phyloP scores from a whole-genome alignment of 169 alveolate genomes.

The Plasmodium gonderi region DNA sequence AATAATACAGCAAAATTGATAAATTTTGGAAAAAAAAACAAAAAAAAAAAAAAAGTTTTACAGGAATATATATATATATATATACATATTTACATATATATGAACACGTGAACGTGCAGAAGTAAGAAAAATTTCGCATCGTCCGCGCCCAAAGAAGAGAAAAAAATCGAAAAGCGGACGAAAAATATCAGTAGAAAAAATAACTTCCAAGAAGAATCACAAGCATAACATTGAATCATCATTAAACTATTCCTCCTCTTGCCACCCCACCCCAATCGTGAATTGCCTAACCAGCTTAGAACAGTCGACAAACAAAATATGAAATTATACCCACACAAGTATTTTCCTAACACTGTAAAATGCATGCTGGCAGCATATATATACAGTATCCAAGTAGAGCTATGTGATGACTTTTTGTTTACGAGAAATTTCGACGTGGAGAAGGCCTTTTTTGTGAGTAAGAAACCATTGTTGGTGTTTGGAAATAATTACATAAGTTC shows the following conservation, averaged over 20 bases:
- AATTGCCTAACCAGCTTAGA: neutral
- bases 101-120: too few relatives aligned
- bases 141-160: too few relatives aligned
- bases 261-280: neutral
- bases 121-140: too few relatives aligned
- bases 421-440: constrained; percentile 31
- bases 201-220: too few relatives aligned
- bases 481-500: constrained; percentile 55
- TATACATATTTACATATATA: too few relatives aligned
- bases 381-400: constrained; percentile 42
- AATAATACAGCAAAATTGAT: neutral
- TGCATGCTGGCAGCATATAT: constrained; percentile 74
- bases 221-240: too few relatives aligned
- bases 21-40: neutral
- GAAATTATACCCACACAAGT: constrained; percentile 65
- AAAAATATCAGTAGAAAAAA: too few relatives aligned
- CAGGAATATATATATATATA: too few relatives aligned
- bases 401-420: constrained; percentile 55
- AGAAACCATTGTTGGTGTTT: constrained; percentile 43
- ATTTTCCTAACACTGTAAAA: constrained; percentile 27
- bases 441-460: constrained; percentile 18
- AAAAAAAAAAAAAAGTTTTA: neutral
- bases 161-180: too few relatives aligned
- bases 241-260: too few relatives aligned
- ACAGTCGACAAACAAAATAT: neutral